A percentile compares a stretch with the other conserved stretches of the same genome.
Conservation (phyloP, 805 yeast species). For the Metschnikowia hibisci region DNA sequence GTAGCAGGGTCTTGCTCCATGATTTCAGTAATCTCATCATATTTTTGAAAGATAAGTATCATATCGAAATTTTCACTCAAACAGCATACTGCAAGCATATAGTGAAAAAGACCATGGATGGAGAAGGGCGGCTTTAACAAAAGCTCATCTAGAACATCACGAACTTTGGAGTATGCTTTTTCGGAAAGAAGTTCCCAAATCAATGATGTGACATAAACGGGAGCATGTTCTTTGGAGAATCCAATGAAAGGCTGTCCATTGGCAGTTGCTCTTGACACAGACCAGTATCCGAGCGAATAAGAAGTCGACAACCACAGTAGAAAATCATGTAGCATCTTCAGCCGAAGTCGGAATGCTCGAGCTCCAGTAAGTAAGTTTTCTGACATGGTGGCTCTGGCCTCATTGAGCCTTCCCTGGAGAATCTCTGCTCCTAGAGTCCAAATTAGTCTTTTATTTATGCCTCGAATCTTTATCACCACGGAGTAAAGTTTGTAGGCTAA, state of each 20-base stretch:
- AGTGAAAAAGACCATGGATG: constrained; percentile 39
- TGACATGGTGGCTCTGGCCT: constrained; percentile 3
- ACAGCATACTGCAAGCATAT: constrained; percentile 30
- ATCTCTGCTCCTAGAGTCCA: constrained; percentile 68
- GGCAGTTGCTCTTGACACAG: not conserved
- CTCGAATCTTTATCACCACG: constrained; percentile 44
- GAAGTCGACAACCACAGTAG: constrained; percentile 3
- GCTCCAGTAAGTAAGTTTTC: not conserved
- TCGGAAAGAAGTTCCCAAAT: constrained; percentile 41
- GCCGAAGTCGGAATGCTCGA: not conserved
- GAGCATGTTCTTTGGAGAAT: constrained; percentile 37
- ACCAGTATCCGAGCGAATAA: not conserved
- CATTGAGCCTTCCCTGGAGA: constrained; percentile 20
- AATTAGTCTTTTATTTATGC: constrained; percentile 49
- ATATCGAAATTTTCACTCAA: constrained; percentile 23
- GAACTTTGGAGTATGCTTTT: constrained; percentile 32
- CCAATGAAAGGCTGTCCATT: constrained; percentile 3
- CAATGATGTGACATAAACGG: constrained; percentile 37
- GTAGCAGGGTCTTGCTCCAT: constrained; percentile 1
- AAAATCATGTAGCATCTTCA: constrained; percentile 2
- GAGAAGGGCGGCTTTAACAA: constrained; percentile 41
- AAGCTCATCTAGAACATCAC: constrained; percentile 34
- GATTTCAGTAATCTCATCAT: constrained; percentile 8
- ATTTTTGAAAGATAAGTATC: not conserved
- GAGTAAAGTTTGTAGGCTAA: constrained; percentile 52